Conservation (phyloP, 306 rosid genomes). For the Rosa persica region DNA sequence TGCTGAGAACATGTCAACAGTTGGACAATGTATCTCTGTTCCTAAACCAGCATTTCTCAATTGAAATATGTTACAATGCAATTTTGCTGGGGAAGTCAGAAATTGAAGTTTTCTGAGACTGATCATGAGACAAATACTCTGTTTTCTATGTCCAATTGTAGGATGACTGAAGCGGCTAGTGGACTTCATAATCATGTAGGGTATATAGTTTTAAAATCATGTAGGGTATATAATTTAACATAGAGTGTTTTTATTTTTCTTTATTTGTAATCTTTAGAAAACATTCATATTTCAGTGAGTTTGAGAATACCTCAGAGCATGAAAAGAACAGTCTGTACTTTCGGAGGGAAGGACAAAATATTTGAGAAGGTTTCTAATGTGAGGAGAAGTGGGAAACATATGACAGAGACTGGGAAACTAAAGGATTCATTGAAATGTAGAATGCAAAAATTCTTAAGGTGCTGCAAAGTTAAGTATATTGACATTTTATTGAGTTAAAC, state of each 20-base stretch:
- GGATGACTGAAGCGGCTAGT: not conserved
- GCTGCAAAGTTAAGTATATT: not conserved
- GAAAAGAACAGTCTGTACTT: not conserved
- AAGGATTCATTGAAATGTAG: not conserved
- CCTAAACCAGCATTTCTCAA: not conserved
- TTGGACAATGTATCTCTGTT: not conserved
- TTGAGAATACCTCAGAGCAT: not conserved
- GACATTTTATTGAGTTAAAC: not conserved
- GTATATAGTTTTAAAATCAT: not conserved
- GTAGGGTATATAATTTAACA: not conserved
- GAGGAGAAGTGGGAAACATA: not conserved
- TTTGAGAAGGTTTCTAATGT: conserved; percentile 2
- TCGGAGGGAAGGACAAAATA: not conserved
- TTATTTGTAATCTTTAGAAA: not conserved
- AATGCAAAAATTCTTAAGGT: not conserved
- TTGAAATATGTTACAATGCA: not conserved
- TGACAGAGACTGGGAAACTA: not conserved
- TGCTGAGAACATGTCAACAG: not conserved
- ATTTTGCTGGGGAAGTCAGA: not conserved
- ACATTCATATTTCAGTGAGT: not conserved
- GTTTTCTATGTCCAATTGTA: not conserved
- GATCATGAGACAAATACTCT: not conserved
- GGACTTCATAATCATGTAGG: not conserved
- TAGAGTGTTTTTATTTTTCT: not conserved
- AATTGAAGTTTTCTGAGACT: not conserved